A percentile compares a stretch with the other conserved stretches of the same genome.
phyloP scores from a whole-genome alignment of 2,329 filamentous ascomycete species.

The Penicillium brevicompactum region DNA sequence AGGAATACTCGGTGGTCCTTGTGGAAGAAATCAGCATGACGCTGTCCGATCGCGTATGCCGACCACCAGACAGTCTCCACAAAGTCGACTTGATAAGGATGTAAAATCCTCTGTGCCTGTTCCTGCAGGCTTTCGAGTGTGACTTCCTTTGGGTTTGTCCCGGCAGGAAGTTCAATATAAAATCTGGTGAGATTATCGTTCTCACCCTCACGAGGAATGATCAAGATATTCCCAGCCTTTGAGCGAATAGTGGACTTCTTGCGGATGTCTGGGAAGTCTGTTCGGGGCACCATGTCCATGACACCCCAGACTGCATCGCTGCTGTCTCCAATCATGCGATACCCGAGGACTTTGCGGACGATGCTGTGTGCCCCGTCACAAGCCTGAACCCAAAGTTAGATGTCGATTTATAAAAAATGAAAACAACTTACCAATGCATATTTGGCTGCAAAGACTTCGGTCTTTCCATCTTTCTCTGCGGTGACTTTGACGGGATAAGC shows the following conservation, averaged over 20 bases:
- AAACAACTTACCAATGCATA: conserved; percentile 52
- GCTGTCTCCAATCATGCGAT: conserved; percentile 62
- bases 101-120: conserved; percentile 56
- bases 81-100: conserved; percentile 58
- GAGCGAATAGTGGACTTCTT: conserved; percentile 54
- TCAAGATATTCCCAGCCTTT: conserved; percentile 48
- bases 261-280: conserved; percentile 54
- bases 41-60: conserved; percentile 70
- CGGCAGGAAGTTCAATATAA: conserved; percentile 61
- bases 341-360: conserved; percentile 43
- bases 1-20: conserved; percentile 68
- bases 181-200: conserved; percentile 60
- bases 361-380: conserved; percentile 52
- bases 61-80: conserved; percentile 67
- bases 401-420: neutral
- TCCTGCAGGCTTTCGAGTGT: conserved; percentile 56
- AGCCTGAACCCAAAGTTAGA: conserved; percentile 31
- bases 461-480: conserved; percentile 44
- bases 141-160: conserved; percentile 55
- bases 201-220: conserved; percentile 58
- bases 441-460: conserved; percentile 50
- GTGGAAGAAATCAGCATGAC: conserved; percentile 70
- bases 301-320: conserved; percentile 61
- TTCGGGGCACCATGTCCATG: conserved; percentile 55
- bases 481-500: conserved; percentile 51